A percentile compares a stretch with the other conserved stretches of the same genome.
These are phyloP conservation scores for Alternaria arbusti DNA, from an alignment of 2,329 filamentous ascomycete genomes.

Conservation along the genomic window DNA sequence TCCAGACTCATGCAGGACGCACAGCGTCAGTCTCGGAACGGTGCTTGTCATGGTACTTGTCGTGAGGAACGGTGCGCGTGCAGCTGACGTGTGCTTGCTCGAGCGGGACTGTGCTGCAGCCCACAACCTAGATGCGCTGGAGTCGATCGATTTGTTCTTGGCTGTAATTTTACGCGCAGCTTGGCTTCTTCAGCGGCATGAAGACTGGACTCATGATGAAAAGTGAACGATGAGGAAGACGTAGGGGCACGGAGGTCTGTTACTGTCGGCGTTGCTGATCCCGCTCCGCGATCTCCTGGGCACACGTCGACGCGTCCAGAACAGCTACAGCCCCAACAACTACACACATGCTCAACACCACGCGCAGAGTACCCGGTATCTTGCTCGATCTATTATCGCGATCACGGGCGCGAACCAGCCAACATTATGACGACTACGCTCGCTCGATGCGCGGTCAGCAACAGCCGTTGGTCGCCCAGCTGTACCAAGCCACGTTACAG, in stretches of 20 bases:
- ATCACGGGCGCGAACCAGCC: not conserved
- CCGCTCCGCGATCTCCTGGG: not conserved
- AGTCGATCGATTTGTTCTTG: not conserved
- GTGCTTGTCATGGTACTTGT: conserved; percentile 25
- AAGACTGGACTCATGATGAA: not conserved
- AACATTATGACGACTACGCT: conserved; percentile 24
- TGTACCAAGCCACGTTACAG: conserved; percentile 17
- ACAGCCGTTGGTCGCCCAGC: conserved; percentile 11
- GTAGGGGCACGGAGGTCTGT: not conserved
- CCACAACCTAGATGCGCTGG: not conserved
- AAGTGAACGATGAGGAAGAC: not conserved
- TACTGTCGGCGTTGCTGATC: not conserved
- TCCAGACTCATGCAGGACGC: conserved; percentile 12
- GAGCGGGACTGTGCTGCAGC: conserved; percentile 5
- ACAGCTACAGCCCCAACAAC: not conserved
- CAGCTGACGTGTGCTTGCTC: conserved; percentile 26
- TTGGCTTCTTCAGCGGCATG: not conserved
- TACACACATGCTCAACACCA: not conserved
- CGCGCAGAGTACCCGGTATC: not conserved
- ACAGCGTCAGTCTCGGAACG: conserved; percentile 10
- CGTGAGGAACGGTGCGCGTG: conserved; percentile 22
- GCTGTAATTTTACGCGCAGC: not conserved
- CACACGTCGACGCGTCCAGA: not conserved
- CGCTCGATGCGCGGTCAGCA: not conserved
- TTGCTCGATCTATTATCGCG: not conserved